These are phyloP conservation scores for Neoarthrinium moseri DNA, from an alignment of 2,329 filamentous ascomycete species.

Conservation along the genomic window DNA sequence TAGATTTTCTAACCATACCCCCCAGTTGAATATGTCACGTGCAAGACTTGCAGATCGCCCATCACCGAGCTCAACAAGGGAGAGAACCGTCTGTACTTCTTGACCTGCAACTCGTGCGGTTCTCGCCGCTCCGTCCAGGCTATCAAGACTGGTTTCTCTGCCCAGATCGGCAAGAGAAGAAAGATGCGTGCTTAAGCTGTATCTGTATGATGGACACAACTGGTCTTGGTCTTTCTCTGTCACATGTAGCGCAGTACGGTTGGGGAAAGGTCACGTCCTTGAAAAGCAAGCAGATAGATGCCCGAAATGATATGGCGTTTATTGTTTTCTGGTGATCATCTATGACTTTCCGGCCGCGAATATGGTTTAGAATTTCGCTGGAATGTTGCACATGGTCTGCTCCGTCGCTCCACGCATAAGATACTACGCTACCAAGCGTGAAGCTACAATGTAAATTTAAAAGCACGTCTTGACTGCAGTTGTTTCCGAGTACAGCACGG, in stretches of 20 bases:
- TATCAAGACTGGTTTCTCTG: constrained; percentile 99
- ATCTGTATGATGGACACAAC: constrained; percentile 8
- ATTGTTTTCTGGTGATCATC: background rate
- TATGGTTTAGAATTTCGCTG: too few relatives aligned
- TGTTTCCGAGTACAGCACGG: too few relatives aligned
- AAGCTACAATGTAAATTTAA: too few relatives aligned
- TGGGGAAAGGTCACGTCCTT: background rate
- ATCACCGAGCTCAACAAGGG: constrained; percentile 97
- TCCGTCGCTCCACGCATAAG: too few relatives aligned
- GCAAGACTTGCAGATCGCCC: constrained; percentile 95
- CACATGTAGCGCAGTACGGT: background rate
- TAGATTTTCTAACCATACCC: background rate
- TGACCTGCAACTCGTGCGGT: constrained; percentile 89
- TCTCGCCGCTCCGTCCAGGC: constrained; percentile 87
- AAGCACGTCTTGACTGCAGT: too few relatives aligned
- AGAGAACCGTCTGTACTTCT: constrained; percentile 98
- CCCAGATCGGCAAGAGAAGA: constrained; percentile 97
- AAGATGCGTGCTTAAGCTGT: constrained; percentile 77
- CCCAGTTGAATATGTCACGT: constrained; percentile 91
- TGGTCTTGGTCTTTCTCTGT: constrained; percentile 2
- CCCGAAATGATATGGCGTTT: constrained; percentile 1
- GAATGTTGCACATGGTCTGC: too few relatives aligned
- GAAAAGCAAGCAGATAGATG: background rate
- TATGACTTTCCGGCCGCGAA: too few relatives aligned
- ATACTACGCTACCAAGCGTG: too few relatives aligned